Percentiles rank a stretch among this genome's conserved stretches.
Conservation (phyloP, 2,329 filamentous ascomycete genomes). For the Lecanicillium sp. region DNA sequence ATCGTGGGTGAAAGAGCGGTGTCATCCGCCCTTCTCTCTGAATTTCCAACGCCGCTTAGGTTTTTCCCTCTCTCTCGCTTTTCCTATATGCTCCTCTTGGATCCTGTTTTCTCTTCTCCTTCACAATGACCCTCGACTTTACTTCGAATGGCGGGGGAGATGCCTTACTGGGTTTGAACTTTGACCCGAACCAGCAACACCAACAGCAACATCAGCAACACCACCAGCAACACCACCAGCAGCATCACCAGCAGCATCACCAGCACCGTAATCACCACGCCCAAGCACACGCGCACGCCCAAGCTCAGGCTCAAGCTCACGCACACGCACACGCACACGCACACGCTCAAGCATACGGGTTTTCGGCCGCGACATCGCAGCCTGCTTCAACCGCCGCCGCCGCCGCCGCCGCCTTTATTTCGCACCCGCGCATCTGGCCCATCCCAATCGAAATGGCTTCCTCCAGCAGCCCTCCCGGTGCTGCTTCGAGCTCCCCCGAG, state of each 20-base stretch:
- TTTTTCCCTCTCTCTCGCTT: constrained; percentile 19
- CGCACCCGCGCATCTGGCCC: constrained; percentile 39
- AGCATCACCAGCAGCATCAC: constrained; percentile 26
- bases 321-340: not conserved
- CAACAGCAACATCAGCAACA: constrained; percentile 44
- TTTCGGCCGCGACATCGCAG: constrained; percentile 3
- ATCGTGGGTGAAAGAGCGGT: constrained; percentile 35
- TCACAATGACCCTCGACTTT: constrained; percentile 54
- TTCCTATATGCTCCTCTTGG: constrained; percentile 21
- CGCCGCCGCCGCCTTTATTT: constrained; percentile 29
- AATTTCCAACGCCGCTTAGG: constrained; percentile 26
- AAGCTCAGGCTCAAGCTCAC: not conserved
- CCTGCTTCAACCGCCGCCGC: constrained; percentile 16
- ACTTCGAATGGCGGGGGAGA: constrained; percentile 49
- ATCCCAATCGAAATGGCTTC: constrained; percentile 48
- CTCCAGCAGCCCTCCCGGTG: constrained; percentile 34
- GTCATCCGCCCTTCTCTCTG: constrained; percentile 33
- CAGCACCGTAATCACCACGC: constrained; percentile 11
- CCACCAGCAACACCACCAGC: constrained; percentile 39
- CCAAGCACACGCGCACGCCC: constrained; percentile 4
- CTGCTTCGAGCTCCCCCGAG: constrained; percentile 45
- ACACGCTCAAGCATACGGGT: constrained; percentile 7
- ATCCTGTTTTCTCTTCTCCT: constrained; percentile 28
- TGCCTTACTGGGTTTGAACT: constrained; percentile 55
- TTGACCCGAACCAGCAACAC: constrained; percentile 53